Evolutionary conservation across 164 flowering plant species (phyloP), one percentile per base, ranked within the genome.

Genomic region (Cinnamomum chago): DNA sequence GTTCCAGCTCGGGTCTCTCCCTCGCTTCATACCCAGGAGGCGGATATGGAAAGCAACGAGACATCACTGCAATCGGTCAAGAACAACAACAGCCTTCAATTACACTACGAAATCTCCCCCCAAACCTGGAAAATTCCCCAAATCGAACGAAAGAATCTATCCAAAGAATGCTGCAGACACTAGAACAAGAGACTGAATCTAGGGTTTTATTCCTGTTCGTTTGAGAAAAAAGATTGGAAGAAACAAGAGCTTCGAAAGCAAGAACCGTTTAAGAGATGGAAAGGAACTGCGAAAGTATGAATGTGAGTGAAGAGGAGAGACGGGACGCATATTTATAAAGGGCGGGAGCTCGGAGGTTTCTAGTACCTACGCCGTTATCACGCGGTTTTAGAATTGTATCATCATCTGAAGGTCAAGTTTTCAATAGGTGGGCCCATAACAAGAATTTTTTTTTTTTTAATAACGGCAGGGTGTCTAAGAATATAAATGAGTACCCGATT

Each of bases 21-120:
- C 67, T 81, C 62, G 66, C 71, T 74, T 62, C 78, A 52, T 79
- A 84, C 62, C 84, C 86, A 9, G 88, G 88, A 15, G 86, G 84
- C 52, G 88, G 85, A 71, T 79, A 85, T 27, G 88, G 88, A 70
- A 79, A 84, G 69, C 88, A 85, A 62, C 88, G 83, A 74, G 88
- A 84, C 88, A 85, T 85, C 23, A 20, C 50, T 30, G 69, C 47
- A 67, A 30, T 55, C 60, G n/a, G 0, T 55, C 20, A 15, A 5
- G n/a, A 55, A 15, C 60, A 55, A 55, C n/a, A 55, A 55, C 17
- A 55, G 6, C 60, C 18, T 55, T 15, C 17, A 15, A 20, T 13
- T 52, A 13, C 58, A 52, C 14, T 13, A 3, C 20, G 18, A 52
- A 52, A 52, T 52, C 58, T n/a, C 18, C 18, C 58, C 27, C 1